Base-by-base conservation (phyloP, 179 eudicot genomes). In the Monotropa hypopitys region DNA sequence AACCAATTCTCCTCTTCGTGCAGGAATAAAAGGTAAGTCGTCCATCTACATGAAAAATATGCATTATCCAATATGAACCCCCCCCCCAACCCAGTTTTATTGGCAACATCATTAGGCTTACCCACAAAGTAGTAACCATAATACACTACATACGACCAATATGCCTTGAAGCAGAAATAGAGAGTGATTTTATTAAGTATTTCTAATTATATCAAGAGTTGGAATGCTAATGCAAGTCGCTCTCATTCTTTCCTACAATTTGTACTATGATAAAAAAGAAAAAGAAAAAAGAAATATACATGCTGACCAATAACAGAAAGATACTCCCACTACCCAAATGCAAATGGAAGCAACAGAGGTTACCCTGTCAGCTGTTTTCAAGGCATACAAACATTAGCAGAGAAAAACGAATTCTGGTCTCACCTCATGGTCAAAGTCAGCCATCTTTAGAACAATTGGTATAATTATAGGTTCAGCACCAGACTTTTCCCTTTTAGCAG, bases 361-460 rank as follows among this genome's bases (percentile, higher is more conserved):
- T 40, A 72, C 18, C 62, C 32, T 72, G 30, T 33, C 3, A n/a
- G 26, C 54, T 38, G 42, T 32, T 66, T 45, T 47, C 7, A 28
- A 45, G 10, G 46, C n/a, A 47, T 50, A 47, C 30, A 71, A 11
- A 70, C 71, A 65, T 33, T 62, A 46, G 35, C 28, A n/a, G 7
- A 63, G 28, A 18, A 35, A 47, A 63, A 20, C 45, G 42, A 42
- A 33, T 35, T 32, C 47, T 70, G 49, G 43, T 57, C 81, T 42
- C 74, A 95, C 99, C 97, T 95, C 92, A 61, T 95, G 99, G 82
- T 93, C 99, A 79, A 95, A 93, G 75, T 95, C 97, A 69, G 97
- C 92, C 99, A 95, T 95, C 86, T 90, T 91, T 81, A 95, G 81
- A 74, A 95, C 96, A 78, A 95, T 87, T 53, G 99, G 99, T 72